A percentile compares a stretch with the other conserved stretches of the same genome.
phyloP scores from a whole-genome alignment of 371 early-diverging fungal species.

The Mucor circinelloides region DNA sequence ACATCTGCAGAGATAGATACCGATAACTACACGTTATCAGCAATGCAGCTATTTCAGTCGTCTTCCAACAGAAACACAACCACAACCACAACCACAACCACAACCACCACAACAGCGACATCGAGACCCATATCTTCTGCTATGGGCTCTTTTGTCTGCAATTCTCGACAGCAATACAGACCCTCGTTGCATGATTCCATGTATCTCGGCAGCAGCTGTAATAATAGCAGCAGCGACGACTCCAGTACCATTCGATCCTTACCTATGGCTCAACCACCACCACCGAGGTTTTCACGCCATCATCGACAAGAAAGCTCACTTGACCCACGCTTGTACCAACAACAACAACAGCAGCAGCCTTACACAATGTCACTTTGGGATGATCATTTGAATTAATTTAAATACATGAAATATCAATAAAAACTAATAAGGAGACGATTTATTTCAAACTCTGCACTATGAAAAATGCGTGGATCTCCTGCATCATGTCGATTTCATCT shows the following conservation, averaged over 20 bases:
- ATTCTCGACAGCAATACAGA: neutral
- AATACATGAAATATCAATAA: neutral
- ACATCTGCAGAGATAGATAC: neutral
- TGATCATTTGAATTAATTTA: neutral
- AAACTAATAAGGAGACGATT: neutral
- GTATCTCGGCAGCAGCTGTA: neutral
- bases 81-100: neutral
- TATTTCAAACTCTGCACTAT: neutral
- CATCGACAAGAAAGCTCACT: conserved; percentile 1
- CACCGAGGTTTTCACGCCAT: neutral
- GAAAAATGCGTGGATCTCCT: neutral
- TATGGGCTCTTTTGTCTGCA: neutral
- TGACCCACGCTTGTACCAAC: neutral
- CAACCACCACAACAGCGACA: neutral
- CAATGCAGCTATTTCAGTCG: neutral
- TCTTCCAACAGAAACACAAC: neutral
- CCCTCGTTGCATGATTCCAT: neutral
- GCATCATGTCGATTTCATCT: neutral
- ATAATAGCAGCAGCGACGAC: neutral
- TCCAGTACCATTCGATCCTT: neutral
- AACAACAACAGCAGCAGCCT: neutral
- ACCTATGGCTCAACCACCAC: neutral
- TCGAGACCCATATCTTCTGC: neutral
- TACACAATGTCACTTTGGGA: conserved; percentile 3
- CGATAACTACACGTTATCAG: neutral